Evolutionary conservation across 1,139 yeast genomes (phyloP).

Genomic region (Hemisphaericaspora lyxosophila): DNA sequence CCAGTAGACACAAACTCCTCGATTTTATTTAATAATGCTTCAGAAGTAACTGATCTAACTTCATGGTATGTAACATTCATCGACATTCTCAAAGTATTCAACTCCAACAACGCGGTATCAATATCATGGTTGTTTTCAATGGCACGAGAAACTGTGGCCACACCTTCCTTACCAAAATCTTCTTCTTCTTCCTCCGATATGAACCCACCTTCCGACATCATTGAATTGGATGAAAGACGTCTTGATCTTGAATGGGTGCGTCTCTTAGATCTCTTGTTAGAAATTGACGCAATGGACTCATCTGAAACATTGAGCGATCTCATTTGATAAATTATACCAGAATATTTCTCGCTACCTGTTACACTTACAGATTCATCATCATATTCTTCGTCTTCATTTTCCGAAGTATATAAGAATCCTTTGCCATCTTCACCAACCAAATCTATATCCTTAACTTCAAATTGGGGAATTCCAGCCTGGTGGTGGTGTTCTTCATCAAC

Average conservation of each 20-base stretch:
- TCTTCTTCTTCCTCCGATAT: conserved; percentile 75
- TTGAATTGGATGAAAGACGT: conserved; percentile 39
- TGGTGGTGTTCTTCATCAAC: conserved; percentile 15
- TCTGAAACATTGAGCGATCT: conserved; percentile 72
- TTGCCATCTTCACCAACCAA: conserved; percentile 61
- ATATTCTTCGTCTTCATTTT: conserved; percentile 43
- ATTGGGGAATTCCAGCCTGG: conserved; percentile 5
- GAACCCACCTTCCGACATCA: conserved; percentile 37
- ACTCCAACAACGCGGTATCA: conserved; percentile 88
- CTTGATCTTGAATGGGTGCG: conserved; percentile 28
- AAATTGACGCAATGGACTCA: conserved; percentile 67
- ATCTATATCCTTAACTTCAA: conserved; percentile 28
- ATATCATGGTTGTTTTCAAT: conserved; percentile 88
- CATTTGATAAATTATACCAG: conserved; percentile 57
- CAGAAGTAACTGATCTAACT: conserved; percentile 78
- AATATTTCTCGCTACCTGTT: conserved; percentile 22
- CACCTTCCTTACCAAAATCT: conserved; percentile 82
- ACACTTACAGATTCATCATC: conserved; percentile 37
- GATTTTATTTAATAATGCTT: conserved; percentile 68
- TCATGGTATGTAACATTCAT: conserved; percentile 95
- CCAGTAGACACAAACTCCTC: conserved; percentile 72
- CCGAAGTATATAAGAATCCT: conserved; percentile 59
- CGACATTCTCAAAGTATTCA: conserved; percentile 94
- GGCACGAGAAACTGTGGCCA: conserved; percentile 91
- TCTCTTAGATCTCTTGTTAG: conserved; percentile 40